Base-by-base conservation (phyloP, 2,329 filamentous ascomycete genomes). In the Aspergillus ibericus region DNA sequence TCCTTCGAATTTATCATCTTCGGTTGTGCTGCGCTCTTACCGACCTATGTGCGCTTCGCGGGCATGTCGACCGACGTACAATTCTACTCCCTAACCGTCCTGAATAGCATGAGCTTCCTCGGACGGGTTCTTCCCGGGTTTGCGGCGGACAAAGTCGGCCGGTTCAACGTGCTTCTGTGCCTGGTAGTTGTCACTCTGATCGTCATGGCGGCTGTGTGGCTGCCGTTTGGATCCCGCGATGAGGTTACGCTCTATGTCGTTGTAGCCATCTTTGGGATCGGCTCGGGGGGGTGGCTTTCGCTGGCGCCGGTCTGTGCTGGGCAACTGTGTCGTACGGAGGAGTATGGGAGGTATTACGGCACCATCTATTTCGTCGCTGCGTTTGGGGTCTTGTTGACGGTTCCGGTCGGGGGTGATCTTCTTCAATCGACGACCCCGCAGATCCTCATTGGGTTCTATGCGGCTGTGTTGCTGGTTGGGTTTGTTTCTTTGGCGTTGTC, bases 1-100 rank as follows among this genome's bases (percentile, higher is more conserved):
- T 70, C 75, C 1, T 76, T 82, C 18, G 81, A 83, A 48, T 79
- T 82, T 50, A 78, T 78, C 36, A 74, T 82, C 13, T 82, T 82
- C 42, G 79, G 79, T 12, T 75, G 78, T n/a, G 75, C 77, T 0
- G 78, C 77, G 1, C 72, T 82, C 7, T 66, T 82, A 1, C 80
- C 81, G 0, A 81, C 79, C 0, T 82, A 82, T 59, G 66, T 71
- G 20, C 70, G 70, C 15, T 72, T 66, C 12, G 76, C 77, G 1
- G 77, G 74, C 0, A 65, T 80, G 34, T 65, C 72, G 5, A 56
- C 69, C 1, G 68, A 79, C 25, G 71, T 73, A 0, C 78, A 79
- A 3, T 81, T 78, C 56, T 77, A 77, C 13, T 71, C 81, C 7
- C 70, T 82, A 1, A 76, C 80, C 2, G 72, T 81, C 3, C 63